A percentile compares a stretch with the other conserved stretches of the same genome.
Conservation (phyloP, 441 rosid species). For the Jatropha podagrica region DNA sequence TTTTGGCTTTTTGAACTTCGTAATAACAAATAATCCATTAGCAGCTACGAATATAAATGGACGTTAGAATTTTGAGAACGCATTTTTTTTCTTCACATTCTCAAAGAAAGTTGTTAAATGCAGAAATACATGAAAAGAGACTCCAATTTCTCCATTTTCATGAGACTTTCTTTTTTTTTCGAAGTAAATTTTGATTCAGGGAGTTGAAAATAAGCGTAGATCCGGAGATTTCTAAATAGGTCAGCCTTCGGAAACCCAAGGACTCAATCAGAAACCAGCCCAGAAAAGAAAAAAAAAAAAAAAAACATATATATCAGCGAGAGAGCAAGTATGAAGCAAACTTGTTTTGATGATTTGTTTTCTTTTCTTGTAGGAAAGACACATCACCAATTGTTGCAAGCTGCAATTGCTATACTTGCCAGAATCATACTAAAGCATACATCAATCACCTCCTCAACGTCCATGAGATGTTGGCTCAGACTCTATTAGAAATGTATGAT, state of each 20-base stretch:
- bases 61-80: not conserved
- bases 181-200: too few relatives aligned
- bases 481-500: conserved; percentile 65
- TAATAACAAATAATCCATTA: too few relatives aligned
- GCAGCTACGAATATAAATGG: too few relatives aligned
- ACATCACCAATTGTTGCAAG: conserved; percentile 46
- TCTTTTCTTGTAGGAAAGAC: conserved; percentile 52
- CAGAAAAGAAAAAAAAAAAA: too few relatives aligned
- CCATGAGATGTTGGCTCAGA: conserved; percentile 79
- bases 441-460: conserved; percentile 75
- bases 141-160: not conserved
- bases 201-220: too few relatives aligned
- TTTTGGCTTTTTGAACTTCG: not conserved
- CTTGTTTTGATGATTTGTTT: not conserved
- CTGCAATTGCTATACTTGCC: conserved; percentile 69
- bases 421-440: conserved; percentile 73
- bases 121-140: not conserved
- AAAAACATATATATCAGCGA: too few relatives aligned
- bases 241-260: too few relatives aligned
- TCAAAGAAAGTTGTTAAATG: not conserved
- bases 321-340: not conserved
- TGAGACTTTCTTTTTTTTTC: too few relatives aligned
- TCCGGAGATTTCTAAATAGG: too few relatives aligned
- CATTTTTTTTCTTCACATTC: not conserved
- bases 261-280: too few relatives aligned